Percentiles rank a stretch among this genome's conserved stretches.
Conservation (phyloP, 2,329 filamentous ascomycete genomes). For the Trichoderma guizhouense region DNA sequence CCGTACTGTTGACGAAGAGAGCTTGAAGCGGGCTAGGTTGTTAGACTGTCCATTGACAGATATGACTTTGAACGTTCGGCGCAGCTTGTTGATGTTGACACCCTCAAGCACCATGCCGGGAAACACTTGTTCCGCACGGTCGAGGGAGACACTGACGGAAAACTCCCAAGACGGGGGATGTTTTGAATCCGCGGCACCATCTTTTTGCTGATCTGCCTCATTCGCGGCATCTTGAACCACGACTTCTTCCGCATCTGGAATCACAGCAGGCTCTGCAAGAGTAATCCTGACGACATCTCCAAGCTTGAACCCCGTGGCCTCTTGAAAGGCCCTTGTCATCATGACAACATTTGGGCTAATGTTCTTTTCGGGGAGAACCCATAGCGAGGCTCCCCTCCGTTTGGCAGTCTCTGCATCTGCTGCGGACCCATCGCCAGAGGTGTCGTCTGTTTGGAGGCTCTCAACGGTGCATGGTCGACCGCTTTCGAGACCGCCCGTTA, state of each 20-base stretch:
- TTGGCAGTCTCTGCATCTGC: neutral
- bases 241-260: slow-evolving; percentile 56
- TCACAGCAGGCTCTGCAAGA: slow-evolving; percentile 45
- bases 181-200: slow-evolving; percentile 17
- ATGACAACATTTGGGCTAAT: slow-evolving; percentile 66
- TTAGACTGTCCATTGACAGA: slow-evolving; percentile 52
- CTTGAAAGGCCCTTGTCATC: slow-evolving; percentile 70
- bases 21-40: slow-evolving; percentile 43
- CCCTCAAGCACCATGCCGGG: slow-evolving; percentile 69
- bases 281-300: slow-evolving; percentile 62
- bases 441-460: slow-evolving; percentile 25
- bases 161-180: slow-evolving; percentile 38
- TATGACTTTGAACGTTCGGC: slow-evolving; percentile 49
- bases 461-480: slow-evolving; percentile 43
- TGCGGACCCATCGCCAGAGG: slow-evolving; percentile 14
- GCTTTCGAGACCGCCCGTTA: slow-evolving; percentile 43
- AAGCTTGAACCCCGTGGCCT: slow-evolving; percentile 68
- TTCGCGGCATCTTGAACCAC: slow-evolving; percentile 55
- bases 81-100: slow-evolving; percentile 34
- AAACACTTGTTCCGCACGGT: slow-evolving; percentile 64
- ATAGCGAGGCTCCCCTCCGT: slow-evolving; percentile 47
- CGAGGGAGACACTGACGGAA: slow-evolving; percentile 36
- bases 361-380: slow-evolving; percentile 54
- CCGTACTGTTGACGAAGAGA: slow-evolving; percentile 37
- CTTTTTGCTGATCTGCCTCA: slow-evolving; percentile 31